Percentiles rank a stretch among this genome's conserved stretches.
These are phyloP conservation scores for Aureobasidium lini DNA, from an alignment of 2,329 filamentous ascomycete species.

Conservation along the genomic window DNA sequence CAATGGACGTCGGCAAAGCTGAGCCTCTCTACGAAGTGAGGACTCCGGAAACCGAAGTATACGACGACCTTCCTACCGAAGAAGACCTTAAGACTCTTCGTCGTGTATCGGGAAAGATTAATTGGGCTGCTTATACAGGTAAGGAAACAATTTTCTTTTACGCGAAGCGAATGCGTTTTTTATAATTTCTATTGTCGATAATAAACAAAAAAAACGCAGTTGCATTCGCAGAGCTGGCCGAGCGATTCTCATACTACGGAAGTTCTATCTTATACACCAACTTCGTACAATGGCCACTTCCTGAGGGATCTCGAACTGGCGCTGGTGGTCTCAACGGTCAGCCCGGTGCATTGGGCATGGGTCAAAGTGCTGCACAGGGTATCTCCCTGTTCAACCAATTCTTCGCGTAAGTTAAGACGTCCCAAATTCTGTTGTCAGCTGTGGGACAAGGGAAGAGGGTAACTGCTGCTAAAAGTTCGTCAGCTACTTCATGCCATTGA, in stretches of 20 bases:
- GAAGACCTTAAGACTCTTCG: constrained; percentile 41
- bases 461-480: too few relatives aligned
- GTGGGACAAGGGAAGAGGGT: too few relatives aligned
- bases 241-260: constrained; percentile 55
- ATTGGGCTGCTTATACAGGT: constrained; percentile 40
- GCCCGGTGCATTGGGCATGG: constrained; percentile 53
- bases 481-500: not conserved
- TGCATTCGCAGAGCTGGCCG: constrained; percentile 53
- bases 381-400: constrained; percentile 49
- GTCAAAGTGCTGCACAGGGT: constrained; percentile 46
- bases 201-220: constrained; percentile 28
- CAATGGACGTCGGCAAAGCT: constrained; percentile 9
- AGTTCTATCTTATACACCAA: constrained; percentile 36
- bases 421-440: not conserved
- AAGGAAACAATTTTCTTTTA: too few relatives aligned
- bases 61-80: constrained; percentile 32
- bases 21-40: not conserved
- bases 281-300: constrained; percentile 23
- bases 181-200: too few relatives aligned
- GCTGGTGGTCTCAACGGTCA: constrained; percentile 24
- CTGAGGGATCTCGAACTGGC: constrained; percentile 23
- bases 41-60: not conserved
- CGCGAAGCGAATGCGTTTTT: too few relatives aligned
- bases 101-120: constrained; percentile 45
- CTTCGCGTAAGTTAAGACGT: constrained; percentile 41